Evolutionary conservation across 805 yeast genomes (phyloP).

Genomic region (Wickerhamiella lipophila): DNA sequence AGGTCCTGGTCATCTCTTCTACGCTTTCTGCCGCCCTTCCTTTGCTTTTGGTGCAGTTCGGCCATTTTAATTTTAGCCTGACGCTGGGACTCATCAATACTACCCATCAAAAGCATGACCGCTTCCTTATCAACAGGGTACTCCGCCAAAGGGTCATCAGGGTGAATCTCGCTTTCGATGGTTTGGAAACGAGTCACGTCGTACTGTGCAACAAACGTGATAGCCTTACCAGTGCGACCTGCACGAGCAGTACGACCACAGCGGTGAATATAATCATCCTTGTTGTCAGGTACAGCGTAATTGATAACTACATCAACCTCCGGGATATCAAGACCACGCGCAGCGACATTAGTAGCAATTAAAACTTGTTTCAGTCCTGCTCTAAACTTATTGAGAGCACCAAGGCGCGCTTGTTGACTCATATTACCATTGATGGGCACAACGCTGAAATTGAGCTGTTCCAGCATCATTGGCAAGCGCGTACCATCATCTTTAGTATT

Average conservation of each 20-base stretch:
- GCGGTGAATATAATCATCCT: conserved; percentile 82
- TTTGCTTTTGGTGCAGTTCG: conserved; percentile 42
- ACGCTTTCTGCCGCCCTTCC: conserved; percentile 32
- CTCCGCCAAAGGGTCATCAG: conserved; percentile 61
- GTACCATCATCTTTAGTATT: conserved; percentile 94
- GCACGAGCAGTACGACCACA: conserved; percentile 95
- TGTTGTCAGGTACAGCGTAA: conserved; percentile 86
- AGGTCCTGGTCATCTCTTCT: conserved; percentile 36
- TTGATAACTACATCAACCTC: conserved; percentile 88
- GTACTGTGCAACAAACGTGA: conserved; percentile 85
- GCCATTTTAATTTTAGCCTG: conserved; percentile 76
- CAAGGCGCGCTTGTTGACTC: conserved; percentile 77
- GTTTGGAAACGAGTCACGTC: conserved; percentile 80
- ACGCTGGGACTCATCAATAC: conserved; percentile 84
- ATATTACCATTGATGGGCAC: conserved; percentile 92
- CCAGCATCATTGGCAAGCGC: conserved; percentile 67
- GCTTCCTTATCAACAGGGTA: conserved; percentile 67
- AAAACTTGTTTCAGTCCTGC: conserved; percentile 41
- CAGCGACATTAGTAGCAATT: conserved; percentile 93
- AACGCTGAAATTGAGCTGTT: conserved; percentile 74
- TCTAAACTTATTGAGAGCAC: conserved; percentile 54
- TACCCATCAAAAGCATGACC: conserved; percentile 63
- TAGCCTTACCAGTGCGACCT: conserved; percentile 87
- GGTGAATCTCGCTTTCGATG: conserved; percentile 71
- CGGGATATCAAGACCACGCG: conserved; percentile 90